Evolutionary conservation across 306 rosid species (phyloP).

Genomic region (Malus sieversii): DNA sequence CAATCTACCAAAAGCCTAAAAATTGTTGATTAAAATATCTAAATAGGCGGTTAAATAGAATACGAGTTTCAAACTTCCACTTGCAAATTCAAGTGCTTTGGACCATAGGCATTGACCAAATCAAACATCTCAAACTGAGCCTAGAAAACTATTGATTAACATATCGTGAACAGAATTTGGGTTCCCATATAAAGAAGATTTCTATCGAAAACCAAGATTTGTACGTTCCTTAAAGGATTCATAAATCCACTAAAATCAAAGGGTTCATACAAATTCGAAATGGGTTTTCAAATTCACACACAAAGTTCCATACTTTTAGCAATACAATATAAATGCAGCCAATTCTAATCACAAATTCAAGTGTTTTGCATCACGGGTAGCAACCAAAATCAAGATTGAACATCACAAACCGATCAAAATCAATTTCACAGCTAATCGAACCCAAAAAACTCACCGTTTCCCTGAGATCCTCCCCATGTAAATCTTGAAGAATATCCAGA

Average conservation of each 20-base stretch:
- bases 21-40: not conserved
- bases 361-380: conserved; percentile 4
- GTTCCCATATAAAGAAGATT: not conserved
- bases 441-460: conserved; percentile 63
- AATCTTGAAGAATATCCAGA: conserved; percentile 95
- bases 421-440: not conserved
- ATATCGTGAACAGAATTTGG: not conserved
- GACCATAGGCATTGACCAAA: not conserved
- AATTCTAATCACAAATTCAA: conserved; percentile 7
- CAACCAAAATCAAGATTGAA: conserved; percentile 4
- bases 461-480: conserved; percentile 90
- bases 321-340: not conserved
- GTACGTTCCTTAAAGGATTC: not conserved
- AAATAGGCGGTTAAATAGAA: not conserved
- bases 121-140: not conserved
- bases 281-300: not conserved
- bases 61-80: not conserved
- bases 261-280: not conserved
- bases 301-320: conserved; percentile 13
- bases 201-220: not conserved
- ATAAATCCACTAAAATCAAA: not conserved
- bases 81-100: not conserved
- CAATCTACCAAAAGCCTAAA: not conserved
- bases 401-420: conserved; percentile 12
- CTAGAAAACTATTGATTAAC: not conserved